Base-by-base conservation (phyloP, 2,329 filamentous ascomycete genomes). In the Bipolaris victoriae region DNA sequence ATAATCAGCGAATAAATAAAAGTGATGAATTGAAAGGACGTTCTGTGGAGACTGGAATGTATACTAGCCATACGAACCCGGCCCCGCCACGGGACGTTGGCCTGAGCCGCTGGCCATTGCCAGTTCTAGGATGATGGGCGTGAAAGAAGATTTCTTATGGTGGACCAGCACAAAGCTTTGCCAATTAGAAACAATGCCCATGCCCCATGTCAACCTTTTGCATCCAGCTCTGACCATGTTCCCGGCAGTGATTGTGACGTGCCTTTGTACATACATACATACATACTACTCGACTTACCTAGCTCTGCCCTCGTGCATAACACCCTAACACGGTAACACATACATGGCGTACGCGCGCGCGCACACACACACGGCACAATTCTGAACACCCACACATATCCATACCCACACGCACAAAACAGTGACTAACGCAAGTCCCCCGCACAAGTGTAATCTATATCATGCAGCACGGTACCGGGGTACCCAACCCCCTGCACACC, bases 81-180 rank as follows among this genome's bases (percentile, higher is more conserved):
- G 47, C 22, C 48, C 51, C 58, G 58, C 47, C 60, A 62, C 58
- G 58, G 59, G 22, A 48, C 48, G 50, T 47, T 60, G 44, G 45
- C 43, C 57, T 43, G 33, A 52, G 35, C 51, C 52, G 52, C 47
- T 52, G 44, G 33, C 49, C 45, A 53, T 26, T 37, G 29, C 36
- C n/a, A 18, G 9, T 22, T 18, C n/a, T 6, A 18, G 35, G 3
- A n/a, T 7, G 9, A 13, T 13, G 22, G n/a, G 33, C 29, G 10
- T 37, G 31, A 45, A 45, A 16, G 39, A 37, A 29, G 2, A 26
- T 36, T 9, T 31, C 29, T 37, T 18, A 37, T 22, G 11, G 16
- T 37, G 33, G 37, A 39, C 35, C 37, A 24, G 35, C 15, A 36
- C 33, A 49, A 24, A 24, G 11, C 35, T 37, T 26, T 49, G 15